Conservation (phyloP, 331 rosid genomes). For the Ulmus americana region DNA sequence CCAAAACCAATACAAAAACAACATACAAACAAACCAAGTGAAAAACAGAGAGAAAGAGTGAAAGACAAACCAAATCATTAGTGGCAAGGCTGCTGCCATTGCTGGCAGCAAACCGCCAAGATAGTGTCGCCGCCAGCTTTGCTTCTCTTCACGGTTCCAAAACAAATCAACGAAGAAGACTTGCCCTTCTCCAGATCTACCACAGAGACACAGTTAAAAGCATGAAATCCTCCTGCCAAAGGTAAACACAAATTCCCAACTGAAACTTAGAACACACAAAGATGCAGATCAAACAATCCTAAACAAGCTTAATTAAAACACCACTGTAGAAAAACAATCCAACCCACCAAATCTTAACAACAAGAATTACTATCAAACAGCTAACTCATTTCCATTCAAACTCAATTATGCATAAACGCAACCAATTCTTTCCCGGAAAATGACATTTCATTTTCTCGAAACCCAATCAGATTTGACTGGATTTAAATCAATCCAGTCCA, state of each 20-base stretch:
- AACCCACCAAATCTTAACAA: background rate
- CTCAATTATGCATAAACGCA: background rate
- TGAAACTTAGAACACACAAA: constrained; percentile 6
- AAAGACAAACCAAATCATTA: constrained; percentile 59
- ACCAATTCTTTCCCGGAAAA: background rate
- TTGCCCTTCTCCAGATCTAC: constrained; percentile 61
- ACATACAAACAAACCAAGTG: background rate
- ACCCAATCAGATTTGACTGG: constrained; percentile 21
- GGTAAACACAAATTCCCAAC: background rate
- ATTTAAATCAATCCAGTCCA: constrained; percentile 20
- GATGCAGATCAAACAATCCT: constrained; percentile 29
- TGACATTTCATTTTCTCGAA: constrained; percentile 3
- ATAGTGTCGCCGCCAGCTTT: constrained; percentile 65
- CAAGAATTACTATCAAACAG: background rate
- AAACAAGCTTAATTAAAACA: background rate
- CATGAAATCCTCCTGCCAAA: constrained; percentile 55
- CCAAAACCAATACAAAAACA: background rate
- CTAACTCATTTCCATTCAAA: constrained; percentile 3
- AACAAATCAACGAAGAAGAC: constrained; percentile 25
- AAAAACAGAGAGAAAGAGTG: constrained; percentile 7
- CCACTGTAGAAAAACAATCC: background rate
- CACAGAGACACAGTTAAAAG: constrained; percentile 31
- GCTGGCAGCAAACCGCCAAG: constrained; percentile 78
- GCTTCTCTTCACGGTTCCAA: constrained; percentile 31
- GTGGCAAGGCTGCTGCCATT: constrained; percentile 75